These are phyloP conservation scores for Amauroascus verrucosus DNA, from an alignment of 2,329 filamentous ascomycete genomes.

Conservation along the genomic window DNA sequence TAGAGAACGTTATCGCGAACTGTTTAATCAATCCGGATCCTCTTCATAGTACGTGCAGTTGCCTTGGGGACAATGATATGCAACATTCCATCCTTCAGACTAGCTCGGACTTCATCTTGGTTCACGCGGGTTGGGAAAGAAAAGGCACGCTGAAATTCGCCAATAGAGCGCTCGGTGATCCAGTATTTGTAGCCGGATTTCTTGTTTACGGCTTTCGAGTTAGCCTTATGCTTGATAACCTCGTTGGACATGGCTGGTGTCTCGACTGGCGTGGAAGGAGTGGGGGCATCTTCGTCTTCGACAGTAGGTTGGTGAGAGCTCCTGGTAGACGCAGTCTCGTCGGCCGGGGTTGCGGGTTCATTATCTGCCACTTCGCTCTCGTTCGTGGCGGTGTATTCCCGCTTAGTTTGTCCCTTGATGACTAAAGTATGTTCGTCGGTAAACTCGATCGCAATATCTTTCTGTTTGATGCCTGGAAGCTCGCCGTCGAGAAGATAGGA, in stretches of 20 bases:
- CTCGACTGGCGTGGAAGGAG: constrained; percentile 13
- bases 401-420: constrained; percentile 34
- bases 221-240: constrained; percentile 24
- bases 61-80: constrained; percentile 48
- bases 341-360: constrained; percentile 6
- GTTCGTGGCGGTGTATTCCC: constrained; percentile 23
- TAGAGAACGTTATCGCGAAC: neutral
- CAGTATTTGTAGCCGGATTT: constrained; percentile 38
- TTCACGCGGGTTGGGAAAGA: constrained; percentile 47
- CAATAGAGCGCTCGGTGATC: constrained; percentile 48
- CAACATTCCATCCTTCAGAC: constrained; percentile 49
- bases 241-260: constrained; percentile 13
- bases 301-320: constrained; percentile 40
- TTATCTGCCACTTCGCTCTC: constrained; percentile 17
- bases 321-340: constrained; percentile 19
- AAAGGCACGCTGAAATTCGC: constrained; percentile 49
- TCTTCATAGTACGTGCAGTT: constrained; percentile 39
- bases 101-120: constrained; percentile 49
- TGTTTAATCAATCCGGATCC: constrained; percentile 44
- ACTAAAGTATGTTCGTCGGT: constrained; percentile 36
- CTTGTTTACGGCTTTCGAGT: constrained; percentile 16
- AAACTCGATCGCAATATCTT: constrained; percentile 39
- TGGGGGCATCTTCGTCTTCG: constrained; percentile 37
- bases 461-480: constrained; percentile 35
- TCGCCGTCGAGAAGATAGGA: constrained; percentile 39